A percentile compares a stretch with the other conserved stretches of the same genome.
Evolutionary conservation across 2,329 filamentous ascomycete species (phyloP).

Genomic region (Tympanopsis confertula): DNA sequence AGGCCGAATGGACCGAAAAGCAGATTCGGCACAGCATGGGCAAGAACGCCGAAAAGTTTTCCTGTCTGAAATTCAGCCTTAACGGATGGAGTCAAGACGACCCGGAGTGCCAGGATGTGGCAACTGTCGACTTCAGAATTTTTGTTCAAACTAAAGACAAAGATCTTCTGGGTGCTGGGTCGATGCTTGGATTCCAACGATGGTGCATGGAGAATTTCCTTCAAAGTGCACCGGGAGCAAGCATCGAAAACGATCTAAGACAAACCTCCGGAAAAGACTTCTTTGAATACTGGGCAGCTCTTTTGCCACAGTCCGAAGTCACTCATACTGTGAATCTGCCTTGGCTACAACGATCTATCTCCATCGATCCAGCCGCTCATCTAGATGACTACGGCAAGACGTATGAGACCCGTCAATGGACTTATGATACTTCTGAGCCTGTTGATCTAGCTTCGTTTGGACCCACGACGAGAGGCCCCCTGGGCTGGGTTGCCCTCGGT

Average conservation of each 20-base stretch:
- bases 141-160: conserved; percentile 25
- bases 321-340: conserved; percentile 11
- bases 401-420: conserved; percentile 9
- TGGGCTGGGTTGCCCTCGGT: conserved; percentile 19
- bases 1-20: conserved; percentile 10
- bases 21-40: conserved; percentile 15
- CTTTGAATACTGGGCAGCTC: conserved; percentile 12
- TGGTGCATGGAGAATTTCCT: conserved; percentile 11
- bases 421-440: conserved; percentile 9
- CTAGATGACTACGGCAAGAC: no score
- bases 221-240: conserved; percentile 11
- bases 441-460: conserved; percentile 9
- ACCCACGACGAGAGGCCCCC: conserved; percentile 8
- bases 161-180: conserved; percentile 7
- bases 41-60: conserved; percentile 10
- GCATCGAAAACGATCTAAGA: conserved; percentile 11
- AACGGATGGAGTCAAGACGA: conserved; percentile 14
- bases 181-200: conserved; percentile 10
- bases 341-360: conserved; percentile 9
- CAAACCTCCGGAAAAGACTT: conserved; percentile 11
- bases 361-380: no score
- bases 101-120: conserved; percentile 16
- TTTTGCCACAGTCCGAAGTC: conserved; percentile 11
- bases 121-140: conserved; percentile 21
- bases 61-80: conserved; percentile 14